Conservation (phyloP, 2,329 filamentous ascomycete genomes). For the Exophiala xenobiotica region DNA sequence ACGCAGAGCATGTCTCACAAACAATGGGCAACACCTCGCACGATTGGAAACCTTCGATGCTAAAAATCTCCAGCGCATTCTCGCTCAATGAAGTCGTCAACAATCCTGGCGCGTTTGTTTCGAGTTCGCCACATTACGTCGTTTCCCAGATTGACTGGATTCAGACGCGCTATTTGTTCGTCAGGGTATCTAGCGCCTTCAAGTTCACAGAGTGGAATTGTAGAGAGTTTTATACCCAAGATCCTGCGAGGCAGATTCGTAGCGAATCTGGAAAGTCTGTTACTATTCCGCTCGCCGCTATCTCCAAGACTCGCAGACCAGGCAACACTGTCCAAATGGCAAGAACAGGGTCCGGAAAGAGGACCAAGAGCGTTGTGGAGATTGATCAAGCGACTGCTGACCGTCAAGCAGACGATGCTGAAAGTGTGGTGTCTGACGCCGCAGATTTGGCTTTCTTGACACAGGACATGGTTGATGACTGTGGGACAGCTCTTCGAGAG, state of each 20-base stretch:
- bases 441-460: constrained; percentile 47
- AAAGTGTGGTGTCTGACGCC: constrained; percentile 43
- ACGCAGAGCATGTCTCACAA: constrained; percentile 16
- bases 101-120: constrained; percentile 60
- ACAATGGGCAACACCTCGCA: neutral
- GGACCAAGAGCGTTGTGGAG: constrained; percentile 16
- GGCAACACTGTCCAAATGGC: constrained; percentile 11
- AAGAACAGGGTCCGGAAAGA: constrained; percentile 20
- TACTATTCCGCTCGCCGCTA: constrained; percentile 54
- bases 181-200: constrained; percentile 39
- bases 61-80: constrained; percentile 61
- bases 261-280: constrained; percentile 43
- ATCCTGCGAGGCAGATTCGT: constrained; percentile 38
- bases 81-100: constrained; percentile 88
- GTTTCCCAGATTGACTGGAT: constrained; percentile 80
- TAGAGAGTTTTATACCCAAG: constrained; percentile 25
- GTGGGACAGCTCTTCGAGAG: neutral
- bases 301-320: constrained; percentile 46
- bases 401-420: constrained; percentile 22
- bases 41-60: constrained; percentile 66
- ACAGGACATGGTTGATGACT: constrained; percentile 7
- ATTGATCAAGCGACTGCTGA: constrained; percentile 21
- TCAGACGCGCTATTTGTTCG: constrained; percentile 81
- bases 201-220: constrained; percentile 2
- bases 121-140: constrained; percentile 63